Evolutionary conservation across 352 stramenopile genomes (phyloP), one percentile per base, ranked within the genome.

Genomic region (Pythium coloratum): DNA sequence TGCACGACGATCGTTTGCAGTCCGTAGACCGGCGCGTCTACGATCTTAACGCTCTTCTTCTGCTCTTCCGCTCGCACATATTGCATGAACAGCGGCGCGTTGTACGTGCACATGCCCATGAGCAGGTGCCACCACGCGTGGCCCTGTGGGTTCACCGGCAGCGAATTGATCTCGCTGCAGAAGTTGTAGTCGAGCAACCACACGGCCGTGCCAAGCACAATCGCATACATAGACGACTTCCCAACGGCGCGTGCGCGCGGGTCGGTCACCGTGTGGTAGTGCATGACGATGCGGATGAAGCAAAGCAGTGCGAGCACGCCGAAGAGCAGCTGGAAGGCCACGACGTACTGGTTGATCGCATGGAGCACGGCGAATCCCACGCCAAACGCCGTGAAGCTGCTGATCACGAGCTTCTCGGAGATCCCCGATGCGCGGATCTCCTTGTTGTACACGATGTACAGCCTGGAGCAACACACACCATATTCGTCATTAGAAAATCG

Each of bases 41-140:
- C 53, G 38, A 91, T 78, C 44, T 75, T 55, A 2, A 70, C 72
- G 57, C 85, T 88, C 57, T 81, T 80, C 63, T 88, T 59, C 9
- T 88, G 76, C 62, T 91, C 79, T 64, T 90, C 77, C 74, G 88
- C 85, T 12, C 85, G 82, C 56, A 91, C 81, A 67, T 88, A 93
- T 64, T 93, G 82, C 85, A 91, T 93, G 60, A 93, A 93, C n/a
- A 93, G 76, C 0, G 83, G 82, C 0, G 82, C 82, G 54, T 90
- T 76, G 63, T 93, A 93, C 14, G 72, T 85, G 54, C 81, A 89
- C 24, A 93, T 78, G 20, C 85, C 81, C 76, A 90, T 93, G 66
- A 93, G 89, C 12, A 90, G 73, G 66, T 93, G 85, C 85, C 85
- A 93, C 85, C 81, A 93, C n/a, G 83, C 85, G 69, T 93, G 85